Conservation (phyloP, 805 yeast genomes). For the Nakazawaea siamensis region DNA sequence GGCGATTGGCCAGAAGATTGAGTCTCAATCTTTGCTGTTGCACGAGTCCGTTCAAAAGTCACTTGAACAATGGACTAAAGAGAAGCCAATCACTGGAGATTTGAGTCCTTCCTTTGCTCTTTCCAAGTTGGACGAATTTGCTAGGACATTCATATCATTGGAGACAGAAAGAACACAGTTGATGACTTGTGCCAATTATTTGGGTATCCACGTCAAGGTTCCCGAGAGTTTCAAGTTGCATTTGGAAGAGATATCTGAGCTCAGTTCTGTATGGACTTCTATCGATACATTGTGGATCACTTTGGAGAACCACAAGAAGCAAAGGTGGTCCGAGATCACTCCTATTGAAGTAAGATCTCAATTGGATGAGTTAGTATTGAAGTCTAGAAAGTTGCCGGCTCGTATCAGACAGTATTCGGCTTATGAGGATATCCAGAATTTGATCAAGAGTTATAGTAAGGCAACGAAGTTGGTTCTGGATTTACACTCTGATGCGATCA, state of each 20-base stretch:
- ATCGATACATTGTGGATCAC: constrained; percentile 43
- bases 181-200: constrained; percentile 23
- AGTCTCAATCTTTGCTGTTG: constrained; percentile 29
- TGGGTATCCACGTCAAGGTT: constrained; percentile 23
- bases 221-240: constrained; percentile 3
- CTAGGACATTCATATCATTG: constrained; percentile 11
- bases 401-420: constrained; percentile 62
- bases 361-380: constrained; percentile 41
- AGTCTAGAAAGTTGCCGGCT: constrained; percentile 44
- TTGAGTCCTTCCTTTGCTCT: constrained; percentile 37
- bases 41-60: constrained; percentile 23
- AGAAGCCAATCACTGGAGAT: constrained; percentile 37
- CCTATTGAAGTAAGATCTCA: constrained; percentile 34
- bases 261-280: constrained; percentile 56
- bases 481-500: constrained; percentile 48
- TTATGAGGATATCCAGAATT: constrained; percentile 46
- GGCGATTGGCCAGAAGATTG: constrained; percentile 32
- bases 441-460: constrained; percentile 32
- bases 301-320: constrained; percentile 31
- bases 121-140: constrained; percentile 21
- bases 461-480: constrained; percentile 30
- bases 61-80: constrained; percentile 36
- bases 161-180: constrained; percentile 15
- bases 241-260: constrained; percentile 43
- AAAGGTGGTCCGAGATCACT: constrained; percentile 41